Evolutionary conservation across 208 protist species (phyloP).

Genomic region (Polymyxa betae): DNA sequence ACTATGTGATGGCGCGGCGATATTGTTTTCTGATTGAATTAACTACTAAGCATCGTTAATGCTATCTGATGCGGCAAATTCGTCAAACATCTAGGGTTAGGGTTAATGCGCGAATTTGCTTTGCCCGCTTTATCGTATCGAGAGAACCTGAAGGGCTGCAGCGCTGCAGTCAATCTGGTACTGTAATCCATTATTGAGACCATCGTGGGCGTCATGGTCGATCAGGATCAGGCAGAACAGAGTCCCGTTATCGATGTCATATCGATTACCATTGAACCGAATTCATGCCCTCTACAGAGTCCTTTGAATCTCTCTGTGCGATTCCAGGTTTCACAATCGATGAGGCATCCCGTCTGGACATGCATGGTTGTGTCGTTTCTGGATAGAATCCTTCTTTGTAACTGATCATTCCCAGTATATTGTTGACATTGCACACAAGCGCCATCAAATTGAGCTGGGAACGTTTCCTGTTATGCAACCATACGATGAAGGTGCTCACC

Average conservation of each 20-base stretch:
- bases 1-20: no score
- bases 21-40: no score
- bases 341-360: background rate
- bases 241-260: background rate
- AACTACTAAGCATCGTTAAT: no score
- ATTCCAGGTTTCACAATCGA: background rate
- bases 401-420: background rate
- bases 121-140: no score
- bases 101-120: no score
- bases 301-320: background rate
- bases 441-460: constrained; percentile 5
- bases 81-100: no score
- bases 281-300: background rate
- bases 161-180: no score
- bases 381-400: background rate
- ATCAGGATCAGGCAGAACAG: background rate
- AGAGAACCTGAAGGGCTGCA: no score
- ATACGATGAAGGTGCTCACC: background rate
- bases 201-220: no score
- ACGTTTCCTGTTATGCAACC: background rate
- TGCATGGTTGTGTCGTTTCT: background rate
- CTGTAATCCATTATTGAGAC: no score
- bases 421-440: constrained; percentile 43
- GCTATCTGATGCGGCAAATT: no score
- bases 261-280: constrained; percentile 9